Conservation (phyloP, 495 filamentous ascomycete species). For the Trichoderma reesei region DNA sequence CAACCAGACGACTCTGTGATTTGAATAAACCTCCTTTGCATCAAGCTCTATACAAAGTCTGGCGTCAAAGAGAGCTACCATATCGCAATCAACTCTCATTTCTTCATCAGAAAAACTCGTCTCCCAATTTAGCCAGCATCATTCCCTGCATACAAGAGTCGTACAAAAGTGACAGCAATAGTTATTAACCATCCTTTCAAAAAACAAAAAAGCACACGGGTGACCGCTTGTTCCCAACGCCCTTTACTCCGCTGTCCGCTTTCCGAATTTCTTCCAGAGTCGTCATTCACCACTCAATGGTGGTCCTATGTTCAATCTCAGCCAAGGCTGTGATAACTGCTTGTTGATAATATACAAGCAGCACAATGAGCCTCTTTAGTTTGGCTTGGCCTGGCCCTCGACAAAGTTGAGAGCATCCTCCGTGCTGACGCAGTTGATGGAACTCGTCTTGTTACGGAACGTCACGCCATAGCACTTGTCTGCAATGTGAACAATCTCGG, state of each 20-base stretch:
- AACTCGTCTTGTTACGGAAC: conserved; percentile 86
- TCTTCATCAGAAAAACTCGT: not conserved
- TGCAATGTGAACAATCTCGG: conserved; percentile 89
- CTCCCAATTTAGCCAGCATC: not conserved
- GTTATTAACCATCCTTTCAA: not conserved
- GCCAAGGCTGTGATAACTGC: not conserved
- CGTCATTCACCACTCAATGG: not conserved
- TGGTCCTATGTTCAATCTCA: not conserved
- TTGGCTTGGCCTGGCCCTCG: conserved; percentile 47
- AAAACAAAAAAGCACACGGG: not conserved
- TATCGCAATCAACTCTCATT: not conserved
- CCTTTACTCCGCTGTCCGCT: not conserved
- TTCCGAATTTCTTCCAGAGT: not conserved
- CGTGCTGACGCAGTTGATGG: conserved; percentile 76
- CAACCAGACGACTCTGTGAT: not conserved
- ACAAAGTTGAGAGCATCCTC: conserved; percentile 91
- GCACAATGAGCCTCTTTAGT: not conserved
- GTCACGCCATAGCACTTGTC: conserved; percentile 97
- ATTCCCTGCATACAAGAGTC: not conserved
- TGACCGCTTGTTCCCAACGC: not conserved
- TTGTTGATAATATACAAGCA: not conserved
- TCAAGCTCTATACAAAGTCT: not conserved
- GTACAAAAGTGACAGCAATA: not conserved
- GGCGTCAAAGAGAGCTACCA: not conserved
- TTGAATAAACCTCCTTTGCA: not conserved